Evolutionary conservation across 2,329 filamentous ascomycete species (phyloP), one percentile per base, ranked within the genome.

Genomic region (Purpureocillium takamizusanense): DNA sequence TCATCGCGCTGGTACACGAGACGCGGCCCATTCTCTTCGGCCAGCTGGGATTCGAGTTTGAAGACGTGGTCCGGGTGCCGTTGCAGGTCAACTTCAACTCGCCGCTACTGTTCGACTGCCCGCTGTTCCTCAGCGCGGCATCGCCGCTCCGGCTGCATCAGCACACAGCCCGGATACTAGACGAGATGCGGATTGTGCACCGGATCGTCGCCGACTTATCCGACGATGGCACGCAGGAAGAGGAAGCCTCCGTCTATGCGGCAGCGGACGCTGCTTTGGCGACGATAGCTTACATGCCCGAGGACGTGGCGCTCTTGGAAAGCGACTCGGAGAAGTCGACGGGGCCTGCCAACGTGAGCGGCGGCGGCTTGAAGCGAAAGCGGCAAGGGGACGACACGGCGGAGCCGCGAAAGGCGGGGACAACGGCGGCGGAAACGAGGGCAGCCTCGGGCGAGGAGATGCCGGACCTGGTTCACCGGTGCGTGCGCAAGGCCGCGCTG

Each of bases 101-200:
- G 0, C 72, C 71, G 1, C 54, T 75, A 3, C 54, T 72, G 3
- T 57, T 61, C 1, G 52, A 59, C 4, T 60, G 65, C 42, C 60
- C 60, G 2, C 54, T 60, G 0, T 74, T 74, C 47, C 48, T 56
- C 5, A 60, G 59, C 25, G 68, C 60, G 15, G 57, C 57, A 18
- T 58, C 61, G 10, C 56, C 60, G 0, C 51, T 72, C 2, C 54
- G 57, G n/a, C 53, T 75, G n/a, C 66, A 72, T 36, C 54, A 58
- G 1, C 55, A 57, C 36, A 69, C 67, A 1, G 68, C 70, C 4
- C 57, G 62, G 12, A 68, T 76, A 37, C 62, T 76, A 3, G 72
- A 76, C 38, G 65, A 71, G 35, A 64, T 73, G 52, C 63, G 70
- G 4, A 63, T 64, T 16, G 53, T 76, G 2, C 56, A 72, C n/a